Base-by-base conservation (phyloP, 192 early-diverging fungal species). In the Coemansia erecta region DNA sequence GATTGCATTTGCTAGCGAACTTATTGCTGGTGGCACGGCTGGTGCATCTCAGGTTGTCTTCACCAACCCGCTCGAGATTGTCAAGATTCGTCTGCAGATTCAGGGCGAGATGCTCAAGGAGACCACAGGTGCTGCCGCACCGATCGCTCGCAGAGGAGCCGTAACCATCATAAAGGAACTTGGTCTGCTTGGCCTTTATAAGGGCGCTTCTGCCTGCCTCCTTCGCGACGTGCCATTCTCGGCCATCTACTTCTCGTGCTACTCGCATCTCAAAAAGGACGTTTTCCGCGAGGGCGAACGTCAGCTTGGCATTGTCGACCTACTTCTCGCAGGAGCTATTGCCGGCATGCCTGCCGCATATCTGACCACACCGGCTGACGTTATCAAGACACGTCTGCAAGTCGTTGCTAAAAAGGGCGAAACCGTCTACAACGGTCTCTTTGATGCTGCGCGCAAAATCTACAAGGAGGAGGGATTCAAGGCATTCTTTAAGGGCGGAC, bases 1-100 rank as follows among this genome's bases (percentile, higher is more conserved):
- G 48, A 92, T 94, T 40, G 61, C 86, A 8, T 70, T 95, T 26
- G 77, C 80, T 65, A 85, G 81, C 40, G 95, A 98, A 80, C 83
- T 95, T 63, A 53, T 95, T 63, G 88, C 92, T 44, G 95, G 95
- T 66, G 85, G 84, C 64, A 67, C 83, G 48, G 95, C 95, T 48
- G 95, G 95, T 73, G 90, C 77, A 43, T 90, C 85, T 45, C 90
- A 92, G 73, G 90, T 92, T 14, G 82, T 97, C 8, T 98, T 98
- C 68, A 98, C 96, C 46, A 96, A 98, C 61, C 96, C 96, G 26
- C 72, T 98, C 60, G 96, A 98, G 79, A 98, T 98, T 72, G 96
- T 98, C 80, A 98, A 98, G 82, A 98, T 98, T 76, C 90, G 93
- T 53, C 85, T 98, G 58, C 96, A 98, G 77, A 82, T 89, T 24